phyloP scores from a whole-genome alignment of 257 asterid genomes.

The Haberlea rhodopensis region DNA sequence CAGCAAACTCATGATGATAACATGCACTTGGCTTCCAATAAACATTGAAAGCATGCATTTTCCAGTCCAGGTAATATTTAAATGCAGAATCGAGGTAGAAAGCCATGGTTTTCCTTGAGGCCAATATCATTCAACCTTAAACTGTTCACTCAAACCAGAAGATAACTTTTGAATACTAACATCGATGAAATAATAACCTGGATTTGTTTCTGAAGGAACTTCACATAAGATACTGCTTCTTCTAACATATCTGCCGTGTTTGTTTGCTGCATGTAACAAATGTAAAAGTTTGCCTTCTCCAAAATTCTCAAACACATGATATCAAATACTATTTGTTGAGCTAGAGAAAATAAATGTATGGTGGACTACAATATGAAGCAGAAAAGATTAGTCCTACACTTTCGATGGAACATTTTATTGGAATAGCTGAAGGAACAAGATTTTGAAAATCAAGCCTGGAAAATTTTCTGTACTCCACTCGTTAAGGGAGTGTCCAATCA shows the following conservation, averaged over 20 bases:
- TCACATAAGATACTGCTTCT: conserved; percentile 87
- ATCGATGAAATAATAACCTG: conserved; percentile 49
- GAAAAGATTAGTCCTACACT: not conserved
- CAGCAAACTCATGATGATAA: not conserved
- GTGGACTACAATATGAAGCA: not conserved
- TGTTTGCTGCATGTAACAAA: conserved; percentile 66
- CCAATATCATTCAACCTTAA: not conserved
- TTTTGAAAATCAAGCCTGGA: not conserved
- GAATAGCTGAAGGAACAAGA: not conserved
- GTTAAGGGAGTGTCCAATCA: not conserved
- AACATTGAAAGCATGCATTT: not conserved
- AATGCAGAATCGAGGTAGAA: not conserved
- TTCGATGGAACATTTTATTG: not conserved
- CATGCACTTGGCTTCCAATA: not conserved
- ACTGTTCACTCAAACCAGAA: not conserved
- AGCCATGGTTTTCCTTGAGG: not conserved
- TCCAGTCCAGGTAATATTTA: not conserved
- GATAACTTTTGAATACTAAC: not conserved
- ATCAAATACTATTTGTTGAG: not conserved
- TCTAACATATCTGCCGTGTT: conserved; percentile 99
- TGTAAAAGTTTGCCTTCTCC: conserved; percentile 16
- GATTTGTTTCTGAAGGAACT: conserved; percentile 75
- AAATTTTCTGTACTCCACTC: not conserved
- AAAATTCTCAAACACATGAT: conserved; percentile 13
- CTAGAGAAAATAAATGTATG: not conserved